A percentile compares a stretch with the other conserved stretches of the same genome.
Evolutionary conservation across 495 filamentous ascomycete genomes (phyloP).

Genomic region (Xylaria bambusicola): DNA sequence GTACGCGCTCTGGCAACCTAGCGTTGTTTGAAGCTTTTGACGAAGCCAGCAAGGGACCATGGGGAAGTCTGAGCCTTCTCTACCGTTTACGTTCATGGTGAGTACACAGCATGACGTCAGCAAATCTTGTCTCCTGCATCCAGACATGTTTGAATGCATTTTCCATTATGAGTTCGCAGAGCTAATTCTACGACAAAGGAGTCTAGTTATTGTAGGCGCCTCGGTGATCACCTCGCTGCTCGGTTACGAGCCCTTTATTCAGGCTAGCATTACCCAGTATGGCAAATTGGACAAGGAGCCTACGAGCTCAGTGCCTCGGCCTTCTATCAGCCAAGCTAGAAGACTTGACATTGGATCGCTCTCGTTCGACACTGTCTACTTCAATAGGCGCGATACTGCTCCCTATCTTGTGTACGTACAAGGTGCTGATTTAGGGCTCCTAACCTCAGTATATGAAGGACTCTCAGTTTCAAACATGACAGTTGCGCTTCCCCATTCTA

Average conservation of each 20-base stretch:
- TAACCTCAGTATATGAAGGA: neutral
- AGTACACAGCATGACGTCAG: neutral
- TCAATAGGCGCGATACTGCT: too few relatives aligned
- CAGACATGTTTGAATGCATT: neutral
- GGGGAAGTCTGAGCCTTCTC: conserved; percentile 1
- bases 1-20: neutral
- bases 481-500: neutral
- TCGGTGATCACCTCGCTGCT: neutral
- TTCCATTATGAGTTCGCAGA: too few relatives aligned
- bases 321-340: neutral
- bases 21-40: conserved; percentile 8
- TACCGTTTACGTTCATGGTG: neutral
- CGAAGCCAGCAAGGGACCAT: conserved; percentile 9
- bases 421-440: neutral
- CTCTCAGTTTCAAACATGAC: neutral
- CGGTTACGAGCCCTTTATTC: neutral
- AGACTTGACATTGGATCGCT: neutral
- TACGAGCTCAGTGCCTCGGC: neutral
- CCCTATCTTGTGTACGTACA: too few relatives aligned
- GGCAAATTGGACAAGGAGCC: neutral
- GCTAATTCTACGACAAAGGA: too few relatives aligned
- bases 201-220: neutral
- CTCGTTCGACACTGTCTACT: too few relatives aligned
- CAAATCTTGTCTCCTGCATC: too few relatives aligned
- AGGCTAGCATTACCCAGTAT: neutral